These are phyloP conservation scores for Takashimella tepidaria DNA, from an alignment of 1,284 basidiomycete species.

Conservation along the genomic window DNA sequence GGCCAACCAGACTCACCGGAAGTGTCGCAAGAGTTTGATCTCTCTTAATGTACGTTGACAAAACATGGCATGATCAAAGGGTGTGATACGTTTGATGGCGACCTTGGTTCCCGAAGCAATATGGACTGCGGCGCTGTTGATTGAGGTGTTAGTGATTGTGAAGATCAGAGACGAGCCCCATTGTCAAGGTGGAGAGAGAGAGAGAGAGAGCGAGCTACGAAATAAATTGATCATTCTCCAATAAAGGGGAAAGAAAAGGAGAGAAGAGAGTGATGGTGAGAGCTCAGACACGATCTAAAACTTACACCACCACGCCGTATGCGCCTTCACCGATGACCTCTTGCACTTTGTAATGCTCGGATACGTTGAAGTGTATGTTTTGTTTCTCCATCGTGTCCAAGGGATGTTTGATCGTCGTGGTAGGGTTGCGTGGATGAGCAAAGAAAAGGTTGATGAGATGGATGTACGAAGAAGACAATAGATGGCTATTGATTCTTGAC, in stretches of 20 bases:
- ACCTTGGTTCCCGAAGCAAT: constrained; percentile 72
- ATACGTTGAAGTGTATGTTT: constrained; percentile 34
- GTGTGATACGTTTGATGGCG: constrained; percentile 87
- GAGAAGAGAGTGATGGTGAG: neutral
- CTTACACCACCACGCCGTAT: constrained; percentile 67
- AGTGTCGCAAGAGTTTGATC: constrained; percentile 82
- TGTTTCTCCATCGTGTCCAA: neutral
- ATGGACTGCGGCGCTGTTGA: constrained; percentile 67
- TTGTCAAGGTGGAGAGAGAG: neutral
- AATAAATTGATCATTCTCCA: neutral
- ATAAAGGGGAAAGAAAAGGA: neutral
- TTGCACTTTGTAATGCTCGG: constrained; percentile 72
- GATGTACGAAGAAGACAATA: too few relatives aligned
- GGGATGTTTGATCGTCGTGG: too few relatives aligned
- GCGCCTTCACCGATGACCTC: constrained; percentile 88
- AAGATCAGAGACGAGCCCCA: neutral
- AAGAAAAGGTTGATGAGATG: too few relatives aligned
- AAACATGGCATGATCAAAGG: constrained; percentile 91
- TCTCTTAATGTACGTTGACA: constrained; percentile 79
- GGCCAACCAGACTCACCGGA: constrained; percentile 50
- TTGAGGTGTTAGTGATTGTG: constrained; percentile 2
- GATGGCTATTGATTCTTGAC: too few relatives aligned
- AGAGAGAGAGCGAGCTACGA: neutral
- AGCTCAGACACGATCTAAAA: neutral
- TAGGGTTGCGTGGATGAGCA: too few relatives aligned